A percentile compares a stretch with the other conserved stretches of the same genome.
These are phyloP conservation scores for Prosopis cineraria DNA, from an alignment of 306 rosid genomes.

Conservation along the genomic window DNA sequence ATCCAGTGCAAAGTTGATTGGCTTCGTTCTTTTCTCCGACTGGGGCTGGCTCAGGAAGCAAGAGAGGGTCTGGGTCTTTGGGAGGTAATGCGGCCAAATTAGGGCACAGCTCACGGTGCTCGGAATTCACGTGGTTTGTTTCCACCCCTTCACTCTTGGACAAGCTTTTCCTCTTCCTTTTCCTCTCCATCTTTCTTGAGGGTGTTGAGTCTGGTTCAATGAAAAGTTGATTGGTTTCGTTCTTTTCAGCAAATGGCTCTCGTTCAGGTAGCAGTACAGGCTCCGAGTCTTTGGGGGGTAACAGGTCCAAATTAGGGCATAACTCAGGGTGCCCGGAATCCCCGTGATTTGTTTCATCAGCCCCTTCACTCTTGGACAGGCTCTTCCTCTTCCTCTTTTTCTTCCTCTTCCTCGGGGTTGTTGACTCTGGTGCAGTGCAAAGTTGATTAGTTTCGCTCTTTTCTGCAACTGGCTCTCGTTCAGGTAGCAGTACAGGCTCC, in stretches of 20 bases:
- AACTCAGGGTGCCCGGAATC: not conserved
- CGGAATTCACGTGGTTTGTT: not conserved
- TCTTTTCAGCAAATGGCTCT: constrained; percentile 33
- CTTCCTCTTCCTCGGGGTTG: constrained; percentile 29
- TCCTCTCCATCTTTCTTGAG: constrained; percentile 45
- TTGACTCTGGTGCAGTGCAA: constrained; percentile 10
- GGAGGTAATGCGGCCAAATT: constrained; percentile 45
- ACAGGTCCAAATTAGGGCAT: constrained; percentile 35
- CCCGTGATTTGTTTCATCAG: not conserved
- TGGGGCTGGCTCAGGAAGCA: constrained; percentile 45
- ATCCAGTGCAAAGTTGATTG: not conserved
- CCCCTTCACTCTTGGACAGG: constrained; percentile 27
- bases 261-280: constrained; percentile 36
- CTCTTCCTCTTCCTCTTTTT: constrained; percentile 29
- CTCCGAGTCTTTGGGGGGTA: constrained; percentile 37
- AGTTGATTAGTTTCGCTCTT: not conserved
- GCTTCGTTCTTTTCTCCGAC: not conserved
- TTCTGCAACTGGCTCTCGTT: not conserved
- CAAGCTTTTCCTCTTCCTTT: not conserved
- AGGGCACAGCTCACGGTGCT: constrained; percentile 28
- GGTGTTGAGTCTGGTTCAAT: constrained; percentile 56
- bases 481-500: not conserved
- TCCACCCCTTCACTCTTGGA: constrained; percentile 46
- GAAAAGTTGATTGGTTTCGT: constrained; percentile 25
- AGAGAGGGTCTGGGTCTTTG: constrained; percentile 29